phyloP scores from a whole-genome alignment of 805 yeast genomes.

The Sungouiella thailandica region DNA sequence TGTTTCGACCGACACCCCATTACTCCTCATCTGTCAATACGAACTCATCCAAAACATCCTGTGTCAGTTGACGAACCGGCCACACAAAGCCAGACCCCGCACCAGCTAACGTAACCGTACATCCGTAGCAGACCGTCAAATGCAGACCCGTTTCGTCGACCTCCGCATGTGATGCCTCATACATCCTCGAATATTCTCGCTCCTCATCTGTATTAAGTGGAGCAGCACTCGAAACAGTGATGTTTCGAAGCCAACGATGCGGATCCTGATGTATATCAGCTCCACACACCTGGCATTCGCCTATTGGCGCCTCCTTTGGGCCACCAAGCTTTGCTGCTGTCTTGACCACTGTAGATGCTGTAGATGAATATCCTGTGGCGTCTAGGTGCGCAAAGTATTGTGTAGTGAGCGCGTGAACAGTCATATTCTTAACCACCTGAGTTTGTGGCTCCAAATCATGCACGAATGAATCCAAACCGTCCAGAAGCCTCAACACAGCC shows the following conservation, averaged over 20 bases:
- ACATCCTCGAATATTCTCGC: slow-evolving; percentile 20
- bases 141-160: slow-evolving; percentile 7
- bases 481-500: slow-evolving; percentile 44
- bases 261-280: slow-evolving; percentile 52
- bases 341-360: slow-evolving; percentile 86
- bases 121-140: slow-evolving; percentile 67
- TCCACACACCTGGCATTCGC: slow-evolving; percentile 54
- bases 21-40: slow-evolving; percentile 37
- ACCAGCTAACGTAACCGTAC: slow-evolving; percentile 57
- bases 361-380: slow-evolving; percentile 70
- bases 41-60: slow-evolving; percentile 44
- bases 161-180: slow-evolving; percentile 7
- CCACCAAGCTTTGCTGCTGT: slow-evolving; percentile 73
- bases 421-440: slow-evolving; percentile 61
- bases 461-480: slow-evolving; percentile 29
- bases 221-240: slow-evolving; percentile 57
- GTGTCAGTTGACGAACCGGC: slow-evolving; percentile 29
- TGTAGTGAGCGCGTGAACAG: slow-evolving; percentile 73
- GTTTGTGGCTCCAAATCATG: slow-evolving; percentile 14
- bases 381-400: slow-evolving; percentile 71
- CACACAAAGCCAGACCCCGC: slow-evolving; percentile 27
- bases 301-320: slow-evolving; percentile 30
- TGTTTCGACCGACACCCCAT: not conserved
- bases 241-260: slow-evolving; percentile 59
- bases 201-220: slow-evolving; percentile 42